A percentile compares a stretch with the other conserved stretches of the same genome.
phyloP scores from a whole-genome alignment of 148 eudicot species.

The Camellia sinensis region DNA sequence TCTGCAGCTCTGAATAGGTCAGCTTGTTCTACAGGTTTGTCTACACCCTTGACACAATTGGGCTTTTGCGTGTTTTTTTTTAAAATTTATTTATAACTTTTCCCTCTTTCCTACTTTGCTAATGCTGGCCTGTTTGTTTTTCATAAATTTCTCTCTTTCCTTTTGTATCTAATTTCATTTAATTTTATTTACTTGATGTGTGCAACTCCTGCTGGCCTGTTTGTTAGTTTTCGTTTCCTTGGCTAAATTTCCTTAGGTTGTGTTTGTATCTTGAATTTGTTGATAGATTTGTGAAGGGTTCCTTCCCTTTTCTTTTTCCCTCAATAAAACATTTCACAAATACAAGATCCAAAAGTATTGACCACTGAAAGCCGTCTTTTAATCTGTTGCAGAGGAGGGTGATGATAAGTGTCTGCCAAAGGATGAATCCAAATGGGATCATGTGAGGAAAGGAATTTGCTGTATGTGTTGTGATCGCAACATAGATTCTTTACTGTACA shows the following conservation, averaged over 20 bases:
- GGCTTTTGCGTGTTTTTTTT: no score
- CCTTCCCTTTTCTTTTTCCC: no score
- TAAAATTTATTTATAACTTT: neutral
- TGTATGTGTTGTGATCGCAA: conserved; percentile 62
- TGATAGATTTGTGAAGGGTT: neutral
- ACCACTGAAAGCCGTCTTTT: neutral
- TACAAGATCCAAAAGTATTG: no score
- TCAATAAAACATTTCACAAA: no score
- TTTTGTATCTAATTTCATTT: neutral
- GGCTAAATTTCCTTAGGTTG: no score
- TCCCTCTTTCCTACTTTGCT: neutral
- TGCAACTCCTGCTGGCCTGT: neutral
- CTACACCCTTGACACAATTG: neutral
- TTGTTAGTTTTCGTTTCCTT: no score
- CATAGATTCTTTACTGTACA: conserved; percentile 77
- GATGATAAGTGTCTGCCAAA: conserved; percentile 18
- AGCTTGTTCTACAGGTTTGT: conserved; percentile 40
- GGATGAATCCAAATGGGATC: conserved; percentile 65
- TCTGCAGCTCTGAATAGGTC: conserved; percentile 76
- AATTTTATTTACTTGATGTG: neutral
- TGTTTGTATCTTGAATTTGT: neutral
- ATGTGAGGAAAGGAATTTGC: conserved; percentile 73
- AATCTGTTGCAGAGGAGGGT: conserved; percentile 30
- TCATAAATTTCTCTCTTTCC: neutral
- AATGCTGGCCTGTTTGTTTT: neutral